Evolutionary conservation across 495 filamentous ascomycete genomes (phyloP), one percentile per base, ranked within the genome.

Genomic region (Podospora didyma): DNA sequence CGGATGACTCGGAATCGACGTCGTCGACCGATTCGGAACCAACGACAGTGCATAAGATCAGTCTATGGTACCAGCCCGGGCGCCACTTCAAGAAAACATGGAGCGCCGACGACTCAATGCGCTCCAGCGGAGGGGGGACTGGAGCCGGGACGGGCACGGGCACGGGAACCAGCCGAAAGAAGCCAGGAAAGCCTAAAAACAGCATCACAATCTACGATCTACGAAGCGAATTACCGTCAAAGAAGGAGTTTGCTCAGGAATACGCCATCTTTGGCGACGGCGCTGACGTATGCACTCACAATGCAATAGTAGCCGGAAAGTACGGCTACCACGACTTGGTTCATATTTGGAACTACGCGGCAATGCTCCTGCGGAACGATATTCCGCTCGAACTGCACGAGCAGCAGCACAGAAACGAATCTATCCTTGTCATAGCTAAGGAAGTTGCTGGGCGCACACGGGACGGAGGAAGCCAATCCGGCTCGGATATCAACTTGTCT

Each of bases 181-280:
- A 73, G 20, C 39, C 69, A 7, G 63, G 58, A 5, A 79, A 72
- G 55, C 75, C 79, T 1, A 81, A 77, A 52, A 82, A 82, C 39
- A 70, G 77, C 21, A 70, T 97, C 17, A 85, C 85, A 2, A 86
- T 97, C 31, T 77, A 93, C 68, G 75, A 89, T 54, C 62, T 92
- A 16, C 78, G 79, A 20, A 73, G 79, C 54, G 60, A 90, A 19
- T 66, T 96, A 7, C 92, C 92, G 0, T 86, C 89, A 34, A 93
- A 92, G 70, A 79, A 79, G 51, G 74, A 82, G 34, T 78, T 97
- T 45, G 94, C 92, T 7, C 73, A 78, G 50, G 80, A 86, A 55
- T 98, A 97, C 69, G 79, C 79, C 39, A 87, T 95, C n/a, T 90
- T 92, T 64, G 90, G 91, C 14, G 83, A 89, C 46, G 88, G 86